phyloP scores from a whole-genome alignment of 306 rosid species.

The Corylus americana region DNA sequence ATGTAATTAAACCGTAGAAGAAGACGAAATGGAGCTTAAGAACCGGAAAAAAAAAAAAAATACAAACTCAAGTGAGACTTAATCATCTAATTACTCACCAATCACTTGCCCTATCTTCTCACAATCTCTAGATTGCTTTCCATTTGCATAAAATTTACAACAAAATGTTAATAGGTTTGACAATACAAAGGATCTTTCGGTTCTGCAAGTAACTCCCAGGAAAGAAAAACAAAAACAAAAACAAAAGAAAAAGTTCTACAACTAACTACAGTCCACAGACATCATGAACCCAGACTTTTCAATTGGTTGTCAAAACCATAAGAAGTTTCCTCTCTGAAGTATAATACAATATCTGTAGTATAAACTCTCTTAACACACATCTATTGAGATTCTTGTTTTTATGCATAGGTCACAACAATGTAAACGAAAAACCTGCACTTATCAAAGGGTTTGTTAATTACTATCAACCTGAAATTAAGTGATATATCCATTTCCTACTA shows the following conservation, averaged over 20 bases:
- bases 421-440: background rate
- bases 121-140: background rate
- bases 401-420: background rate
- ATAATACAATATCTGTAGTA: background rate
- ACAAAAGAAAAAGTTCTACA: background rate
- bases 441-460: background rate
- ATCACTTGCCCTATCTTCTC: background rate
- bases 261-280: background rate
- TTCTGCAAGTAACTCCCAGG: background rate
- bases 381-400: background rate
- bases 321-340: background rate
- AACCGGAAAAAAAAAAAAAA: background rate
- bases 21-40: background rate
- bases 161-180: background rate
- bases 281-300: background rate
- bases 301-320: background rate
- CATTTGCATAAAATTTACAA: background rate
- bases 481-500: background rate
- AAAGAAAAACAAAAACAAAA: background rate
- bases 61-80: background rate
- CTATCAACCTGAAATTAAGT: background rate
- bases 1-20: background rate
- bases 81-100: background rate
- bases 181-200: background rate
- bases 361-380: background rate